Evolutionary conservation across 1,284 basidiomycete species (phyloP), one percentile per base, ranked within the genome.

Genomic region (Amylostereum areolatum): DNA sequence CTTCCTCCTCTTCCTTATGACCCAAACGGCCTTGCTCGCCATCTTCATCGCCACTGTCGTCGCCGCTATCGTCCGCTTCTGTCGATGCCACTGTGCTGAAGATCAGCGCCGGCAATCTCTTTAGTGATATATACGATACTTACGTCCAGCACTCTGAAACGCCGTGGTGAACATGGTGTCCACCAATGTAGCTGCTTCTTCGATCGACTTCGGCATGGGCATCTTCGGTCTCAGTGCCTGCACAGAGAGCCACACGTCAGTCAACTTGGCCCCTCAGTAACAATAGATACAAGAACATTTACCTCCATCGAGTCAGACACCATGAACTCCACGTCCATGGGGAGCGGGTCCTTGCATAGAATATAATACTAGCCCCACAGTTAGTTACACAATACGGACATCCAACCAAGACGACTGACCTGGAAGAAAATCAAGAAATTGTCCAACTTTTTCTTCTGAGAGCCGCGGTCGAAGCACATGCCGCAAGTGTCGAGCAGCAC

Each of bases 311-410:
- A 96, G 64, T 98, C 96, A 2, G 83, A 82, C 7, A 97, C 67
- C 92, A 97, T 96, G 64, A 97, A 99, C 52, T 97, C 95, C 12
- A 97, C 86, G 53, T 99, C 97, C 91, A 98, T 96, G 0, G 97
- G 89, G 37, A 96, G 65, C 8, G 85, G 74, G 25, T 85, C 75
- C 69, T 99, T 99, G 72, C 89, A 92, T 10, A 87, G 73, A 4
- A 91, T 75, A 65, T 97, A 98, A 53, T 93, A 83, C 91, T 95
- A 57, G 43, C 29, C 40, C 34, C n/a, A 33, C 9, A 29, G 37
- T 36, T 34, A 11, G 37, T 33, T 8, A 34, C 46, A 11, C 12
- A 39, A 29, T 35, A n/a, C 18, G 27, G 49, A n/a, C 10, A 41
- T 33, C 10, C 24, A 34, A 25, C 40, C 35, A 4, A 30, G 18